Conservation (phyloP, 2,329 filamentous ascomycete species). For the Colletotrichum musicola region DNA sequence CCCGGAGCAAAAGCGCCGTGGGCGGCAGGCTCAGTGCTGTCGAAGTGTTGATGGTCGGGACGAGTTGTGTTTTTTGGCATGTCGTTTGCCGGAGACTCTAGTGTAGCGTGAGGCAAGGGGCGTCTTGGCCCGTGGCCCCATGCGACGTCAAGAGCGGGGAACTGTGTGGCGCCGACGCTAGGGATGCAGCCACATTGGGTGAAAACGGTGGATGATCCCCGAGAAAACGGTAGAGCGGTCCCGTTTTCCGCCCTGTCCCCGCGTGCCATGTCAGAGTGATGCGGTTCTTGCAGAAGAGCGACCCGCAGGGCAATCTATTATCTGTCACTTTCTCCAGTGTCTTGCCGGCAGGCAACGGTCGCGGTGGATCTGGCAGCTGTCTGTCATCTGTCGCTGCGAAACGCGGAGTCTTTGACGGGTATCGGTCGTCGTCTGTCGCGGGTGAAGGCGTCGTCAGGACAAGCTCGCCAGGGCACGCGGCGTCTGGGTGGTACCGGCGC, state of each 20-base stretch:
- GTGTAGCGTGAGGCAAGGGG: background rate
- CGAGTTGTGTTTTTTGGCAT: constrained; percentile 1
- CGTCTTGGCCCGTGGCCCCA: constrained; percentile 5
- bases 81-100: constrained; percentile 6
- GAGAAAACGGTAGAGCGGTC: constrained; percentile 25
- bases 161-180: constrained; percentile 31
- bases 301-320: background rate
- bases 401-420: no score
- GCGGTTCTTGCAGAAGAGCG: constrained; percentile 11
- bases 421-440: background rate
- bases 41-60: no score
- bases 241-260: constrained; percentile 22
- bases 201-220: constrained; percentile 33
- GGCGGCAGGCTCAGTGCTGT: no score
- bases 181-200: constrained; percentile 20
- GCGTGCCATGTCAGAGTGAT: constrained; percentile 8
- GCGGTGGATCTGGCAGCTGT: constrained; percentile 18
- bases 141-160: constrained; percentile 32
- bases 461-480: constrained; percentile 11
- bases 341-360: constrained; percentile 19
- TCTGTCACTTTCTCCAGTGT: background rate
- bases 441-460: background rate
- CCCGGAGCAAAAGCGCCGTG: constrained; percentile 29
- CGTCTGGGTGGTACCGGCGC: constrained; percentile 4
- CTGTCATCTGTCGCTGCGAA: background rate